These are phyloP conservation scores for Aegilops umbellulata DNA, from an alignment of 176 grass and related monocot genomes.

Conservation along the genomic window DNA sequence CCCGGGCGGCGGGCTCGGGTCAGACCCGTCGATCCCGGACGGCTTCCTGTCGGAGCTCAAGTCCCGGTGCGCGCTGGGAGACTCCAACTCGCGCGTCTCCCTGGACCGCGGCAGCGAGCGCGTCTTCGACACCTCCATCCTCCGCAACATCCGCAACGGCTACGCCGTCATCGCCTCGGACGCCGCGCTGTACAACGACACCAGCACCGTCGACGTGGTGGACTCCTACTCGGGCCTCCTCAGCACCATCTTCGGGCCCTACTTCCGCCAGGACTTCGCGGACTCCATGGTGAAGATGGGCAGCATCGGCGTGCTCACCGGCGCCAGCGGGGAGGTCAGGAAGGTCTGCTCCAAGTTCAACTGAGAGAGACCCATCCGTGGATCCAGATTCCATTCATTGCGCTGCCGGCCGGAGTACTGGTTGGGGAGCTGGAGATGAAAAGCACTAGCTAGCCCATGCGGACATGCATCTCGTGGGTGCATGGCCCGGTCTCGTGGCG, in stretches of 20 bases:
- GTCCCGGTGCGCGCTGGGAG: conserved; percentile 62
- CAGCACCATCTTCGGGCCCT: conserved; percentile 45
- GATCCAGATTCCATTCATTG: conserved; percentile 22
- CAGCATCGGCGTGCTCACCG: conserved; percentile 54
- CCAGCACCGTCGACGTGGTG: conserved; percentile 56
- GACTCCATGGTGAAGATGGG: conserved; percentile 85
- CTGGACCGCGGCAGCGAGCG: conserved; percentile 72
- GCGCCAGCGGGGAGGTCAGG: conserved; percentile 53
- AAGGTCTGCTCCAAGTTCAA: conserved; percentile 86
- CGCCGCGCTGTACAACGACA: conserved; percentile 69
- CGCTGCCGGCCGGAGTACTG: neutral
- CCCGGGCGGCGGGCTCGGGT: conserved; percentile 12
- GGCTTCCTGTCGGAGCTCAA: conserved; percentile 58
- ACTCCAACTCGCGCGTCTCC: conserved; percentile 58
- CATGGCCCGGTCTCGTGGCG: neutral
- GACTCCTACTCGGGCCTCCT: conserved; percentile 74
- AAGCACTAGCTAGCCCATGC: neutral
- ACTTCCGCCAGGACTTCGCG: conserved; percentile 69
- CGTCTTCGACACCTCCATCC: conserved; percentile 66
- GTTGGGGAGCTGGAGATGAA: neutral
- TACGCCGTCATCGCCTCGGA: conserved; percentile 74
- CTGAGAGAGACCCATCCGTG: conserved; percentile 11
- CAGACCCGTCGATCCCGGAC: conserved; percentile 62
- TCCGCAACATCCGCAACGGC: conserved; percentile 77
- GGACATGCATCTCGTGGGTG: conserved; percentile 16